phyloP scores from a whole-genome alignment of 768 basidiomycete genomes.

The Kwoniella sp. region DNA sequence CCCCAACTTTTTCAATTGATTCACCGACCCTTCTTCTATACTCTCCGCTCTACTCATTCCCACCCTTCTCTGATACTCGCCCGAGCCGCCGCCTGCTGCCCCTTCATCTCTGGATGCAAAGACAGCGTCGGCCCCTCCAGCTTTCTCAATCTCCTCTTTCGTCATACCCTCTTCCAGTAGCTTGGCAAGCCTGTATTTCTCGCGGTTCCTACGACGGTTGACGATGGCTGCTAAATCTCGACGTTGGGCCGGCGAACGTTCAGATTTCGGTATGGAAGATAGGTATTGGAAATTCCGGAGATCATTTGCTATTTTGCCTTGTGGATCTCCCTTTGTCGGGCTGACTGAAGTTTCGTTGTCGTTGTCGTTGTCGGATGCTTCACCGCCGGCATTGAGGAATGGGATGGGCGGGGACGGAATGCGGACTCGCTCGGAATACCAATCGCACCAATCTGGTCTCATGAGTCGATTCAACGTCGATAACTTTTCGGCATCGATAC shows the following conservation, averaged over 20 bases:
- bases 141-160: conserved; percentile 28
- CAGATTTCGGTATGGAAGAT: conserved; percentile 8
- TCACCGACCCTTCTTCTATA: neutral
- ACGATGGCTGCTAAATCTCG: conserved; percentile 5
- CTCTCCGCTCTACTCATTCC: neutral
- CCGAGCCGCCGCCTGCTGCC: neutral
- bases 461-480: conserved; percentile 57
- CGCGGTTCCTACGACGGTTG: conserved; percentile 22
- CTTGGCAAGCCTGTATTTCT: conserved; percentile 24
- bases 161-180: conserved; percentile 30
- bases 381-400: too few species aligned
- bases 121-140: conserved; percentile 33
- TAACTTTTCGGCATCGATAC: conserved; percentile 54
- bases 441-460: conserved; percentile 30
- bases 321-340: conserved; percentile 9
- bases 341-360: neutral
- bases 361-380: neutral
- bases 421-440: conserved; percentile 22
- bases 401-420: too few species aligned
- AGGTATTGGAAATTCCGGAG: conserved; percentile 6
- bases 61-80: neutral
- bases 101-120: conserved; percentile 3
- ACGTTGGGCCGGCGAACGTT: conserved; percentile 10
- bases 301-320: conserved; percentile 19
- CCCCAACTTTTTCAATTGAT: conserved; percentile 3